Percentiles rank a stretch among this genome's conserved stretches.
Evolutionary conservation across 2,329 filamentous ascomycete species (phyloP).

Genomic region (Colletotrichum chlorophyti): DNA sequence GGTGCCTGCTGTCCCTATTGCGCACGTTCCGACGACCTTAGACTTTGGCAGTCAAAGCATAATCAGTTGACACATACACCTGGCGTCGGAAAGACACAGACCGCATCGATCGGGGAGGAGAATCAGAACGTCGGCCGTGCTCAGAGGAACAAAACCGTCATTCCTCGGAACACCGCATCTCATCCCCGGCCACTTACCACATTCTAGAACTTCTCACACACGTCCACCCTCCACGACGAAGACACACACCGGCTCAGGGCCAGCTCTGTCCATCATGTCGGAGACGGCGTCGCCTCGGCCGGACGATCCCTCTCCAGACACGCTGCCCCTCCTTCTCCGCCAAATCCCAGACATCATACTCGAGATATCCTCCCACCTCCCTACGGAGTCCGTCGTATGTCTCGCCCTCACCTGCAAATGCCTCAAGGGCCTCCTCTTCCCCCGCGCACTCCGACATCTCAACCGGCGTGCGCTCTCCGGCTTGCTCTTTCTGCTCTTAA

Average conservation of each 20-base stretch:
- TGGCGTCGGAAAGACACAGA: background rate
- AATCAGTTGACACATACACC: too few relatives aligned
- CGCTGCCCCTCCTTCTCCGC: conserved; percentile 1
- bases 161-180: background rate
- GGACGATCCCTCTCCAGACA: background rate
- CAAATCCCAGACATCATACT: conserved; percentile 18
- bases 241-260: background rate
- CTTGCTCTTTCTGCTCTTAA: conserved; percentile 16
- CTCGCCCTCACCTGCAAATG: conserved; percentile 18
- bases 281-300: background rate
- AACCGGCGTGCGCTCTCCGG: background rate
- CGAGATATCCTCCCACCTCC: conserved; percentile 23
- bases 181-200: too few relatives aligned
- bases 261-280: too few relatives aligned
- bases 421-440: conserved; percentile 17
- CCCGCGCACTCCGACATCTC: background rate
- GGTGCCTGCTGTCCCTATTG: too few relatives aligned
- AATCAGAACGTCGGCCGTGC: background rate
- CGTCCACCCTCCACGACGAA: background rate
- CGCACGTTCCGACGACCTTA: background rate
- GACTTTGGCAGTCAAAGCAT: background rate
- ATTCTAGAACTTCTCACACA: background rate
- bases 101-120: background rate
- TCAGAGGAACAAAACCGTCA: background rate
- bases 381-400: conserved; percentile 13